Conservation (phyloP, 2,329 filamentous ascomycete genomes). For the Lomentospora prolificans region DNA sequence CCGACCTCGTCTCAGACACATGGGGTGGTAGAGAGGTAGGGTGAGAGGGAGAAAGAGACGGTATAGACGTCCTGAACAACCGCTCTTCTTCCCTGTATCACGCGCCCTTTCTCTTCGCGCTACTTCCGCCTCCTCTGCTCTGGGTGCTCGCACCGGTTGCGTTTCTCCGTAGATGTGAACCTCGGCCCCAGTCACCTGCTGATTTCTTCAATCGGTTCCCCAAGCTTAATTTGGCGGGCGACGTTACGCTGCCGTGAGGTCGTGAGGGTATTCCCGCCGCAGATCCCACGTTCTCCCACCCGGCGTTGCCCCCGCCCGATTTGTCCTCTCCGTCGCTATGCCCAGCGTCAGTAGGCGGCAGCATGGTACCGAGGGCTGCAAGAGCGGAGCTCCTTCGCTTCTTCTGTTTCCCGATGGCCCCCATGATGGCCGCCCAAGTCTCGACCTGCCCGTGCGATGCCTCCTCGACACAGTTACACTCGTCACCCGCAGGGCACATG, state of each 20-base stretch:
- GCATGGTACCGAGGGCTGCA: background rate
- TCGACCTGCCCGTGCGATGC: slow-evolving; percentile 48
- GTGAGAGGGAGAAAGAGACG: too few relatives aligned
- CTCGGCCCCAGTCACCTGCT: slow-evolving; percentile 1
- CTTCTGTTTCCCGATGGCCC: slow-evolving; percentile 21
- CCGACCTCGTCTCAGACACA: too few relatives aligned
- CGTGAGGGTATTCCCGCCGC: background rate
- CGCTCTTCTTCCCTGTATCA: too few relatives aligned
- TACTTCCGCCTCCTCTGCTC: slow-evolving; percentile 1
- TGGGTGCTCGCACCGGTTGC: background rate
- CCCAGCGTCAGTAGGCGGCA: background rate
- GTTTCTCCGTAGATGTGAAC: background rate
- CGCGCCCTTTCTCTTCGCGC: background rate
- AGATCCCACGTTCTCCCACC: slow-evolving; percentile 5
- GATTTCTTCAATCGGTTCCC: slow-evolving; percentile 5
- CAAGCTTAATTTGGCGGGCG: slow-evolving; percentile 6
- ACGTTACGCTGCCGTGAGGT: background rate
- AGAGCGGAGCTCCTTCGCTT: background rate
- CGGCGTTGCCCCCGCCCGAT: background rate
- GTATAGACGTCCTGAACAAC: too few relatives aligned
- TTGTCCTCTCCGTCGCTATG: background rate
- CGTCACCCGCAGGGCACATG: slow-evolving; percentile 53
- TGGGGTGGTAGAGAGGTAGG: too few relatives aligned
- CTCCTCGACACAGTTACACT: slow-evolving; percentile 51
- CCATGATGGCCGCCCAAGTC: slow-evolving; percentile 48